Base-by-base conservation (phyloP, 139 green algal species). In the Zygnema circumcarinatum region DNA sequence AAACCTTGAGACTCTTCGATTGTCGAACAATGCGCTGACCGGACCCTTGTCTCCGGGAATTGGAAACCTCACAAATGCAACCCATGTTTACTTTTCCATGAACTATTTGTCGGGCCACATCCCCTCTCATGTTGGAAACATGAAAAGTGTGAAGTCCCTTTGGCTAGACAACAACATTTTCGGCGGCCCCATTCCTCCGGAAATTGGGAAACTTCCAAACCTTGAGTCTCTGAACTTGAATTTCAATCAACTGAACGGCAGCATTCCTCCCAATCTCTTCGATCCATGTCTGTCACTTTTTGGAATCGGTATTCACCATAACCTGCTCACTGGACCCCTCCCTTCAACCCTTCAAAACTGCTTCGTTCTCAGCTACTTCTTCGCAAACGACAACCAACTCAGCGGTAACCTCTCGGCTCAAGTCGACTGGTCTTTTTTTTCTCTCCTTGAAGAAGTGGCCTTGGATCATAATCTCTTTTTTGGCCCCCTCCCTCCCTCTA, bases 161-260 rank as follows among this genome's bases (percentile, higher is more conserved):
- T 31, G 56, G 29, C 83, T 88, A 32, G 84, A 73, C 76, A 20
- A 79, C 38, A 83, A 88, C 32, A 47, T n/a, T 0, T 74, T 88
- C 38, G 54, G 72, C 21, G 84, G 84, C 20, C 78, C 35, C 35
- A 80, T 89, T 79, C 84, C 84, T 32, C 0, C 32, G 0, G 81
- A 83, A n/a, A 35, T 87, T 31, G 82, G 39, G 29, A 80, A 81
- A 39, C n/a, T 29, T 41, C 29, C 32, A 7, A 16, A 81, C 39
- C 80, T 86, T 3, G 31, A 7, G 16, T 7, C 47, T 25, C 47
- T 62, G 7, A 25, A 7, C 47, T 62, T 62, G 47, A 16, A 62
- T 62, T 25, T 7, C 7, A 62, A 62, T 62, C 7, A 25, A 25
- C 16, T 62, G 47, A 16, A 62, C 7, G 47, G 47, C 7, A 7